A percentile compares a stretch with the other conserved stretches of the same genome.
These are phyloP conservation scores for Penicillium atrosanguineum DNA, from an alignment of 495 filamentous ascomycete species.

Conservation along the genomic window DNA sequence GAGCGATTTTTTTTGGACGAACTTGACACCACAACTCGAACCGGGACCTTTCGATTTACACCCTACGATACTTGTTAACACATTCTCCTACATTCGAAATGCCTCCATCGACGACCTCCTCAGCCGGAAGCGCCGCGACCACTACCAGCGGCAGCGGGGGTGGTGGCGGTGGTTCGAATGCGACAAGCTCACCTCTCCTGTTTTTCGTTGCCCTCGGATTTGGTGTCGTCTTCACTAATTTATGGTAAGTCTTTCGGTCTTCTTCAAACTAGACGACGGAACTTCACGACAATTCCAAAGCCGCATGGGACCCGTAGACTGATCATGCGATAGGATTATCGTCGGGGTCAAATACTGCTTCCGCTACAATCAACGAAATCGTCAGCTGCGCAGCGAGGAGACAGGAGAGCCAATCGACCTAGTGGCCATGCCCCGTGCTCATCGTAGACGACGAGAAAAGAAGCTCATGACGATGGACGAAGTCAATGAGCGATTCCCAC, in stretches of 20 bases:
- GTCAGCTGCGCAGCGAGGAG: slow-evolving; percentile 72
- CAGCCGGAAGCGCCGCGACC: slow-evolving; percentile 21
- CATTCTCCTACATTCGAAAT: slow-evolving; percentile 7
- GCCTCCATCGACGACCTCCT: slow-evolving; percentile 22
- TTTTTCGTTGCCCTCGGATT: slow-evolving; percentile 98
- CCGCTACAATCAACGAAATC: slow-evolving; percentile 92
- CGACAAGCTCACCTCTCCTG: slow-evolving; percentile 82
- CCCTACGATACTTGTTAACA: not conserved
- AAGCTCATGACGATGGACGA: slow-evolving; percentile 99
- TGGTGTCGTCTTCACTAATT: slow-evolving; percentile 96
- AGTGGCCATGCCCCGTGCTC: slow-evolving; percentile 71
- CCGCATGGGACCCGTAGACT: not conserved
- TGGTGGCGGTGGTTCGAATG: slow-evolving; percentile 8
- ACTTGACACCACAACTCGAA: not conserved
- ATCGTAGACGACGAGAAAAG: slow-evolving; percentile 86
- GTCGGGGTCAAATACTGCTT: slow-evolving; percentile 99
- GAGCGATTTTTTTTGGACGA: not conserved
- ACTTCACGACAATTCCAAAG: not conserved
- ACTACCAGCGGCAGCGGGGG: slow-evolving; percentile 14
- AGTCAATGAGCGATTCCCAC: slow-evolving; percentile 93
- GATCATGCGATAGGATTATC: slow-evolving; percentile 75
- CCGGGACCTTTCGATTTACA: slow-evolving; percentile 1
- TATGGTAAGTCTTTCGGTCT: slow-evolving; percentile 66
- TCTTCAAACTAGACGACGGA: not conserved
- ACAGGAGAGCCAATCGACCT: slow-evolving; percentile 84